Conservation (phyloP, 306 rosid species). For the Herpetospermum pedunculosum region DNA sequence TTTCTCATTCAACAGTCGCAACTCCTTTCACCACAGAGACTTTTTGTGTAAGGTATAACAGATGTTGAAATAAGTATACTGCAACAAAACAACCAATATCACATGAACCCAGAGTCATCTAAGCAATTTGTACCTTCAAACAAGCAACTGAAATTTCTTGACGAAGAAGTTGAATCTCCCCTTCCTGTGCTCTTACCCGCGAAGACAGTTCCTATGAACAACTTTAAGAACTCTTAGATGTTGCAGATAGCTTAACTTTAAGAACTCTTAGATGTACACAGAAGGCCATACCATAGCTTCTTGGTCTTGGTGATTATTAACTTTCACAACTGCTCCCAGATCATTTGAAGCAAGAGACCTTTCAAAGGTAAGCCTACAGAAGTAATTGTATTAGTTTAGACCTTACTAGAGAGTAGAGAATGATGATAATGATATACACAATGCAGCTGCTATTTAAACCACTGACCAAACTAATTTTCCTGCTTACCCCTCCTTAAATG, state of each 20-base stretch:
- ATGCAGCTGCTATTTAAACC: background rate
- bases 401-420: background rate
- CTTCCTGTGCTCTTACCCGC: conserved; percentile 52
- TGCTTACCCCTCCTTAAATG: background rate
- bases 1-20: conserved; percentile 69
- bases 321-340: conserved; percentile 30
- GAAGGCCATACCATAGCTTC: conserved; percentile 47
- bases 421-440: background rate
- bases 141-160: conserved; percentile 64
- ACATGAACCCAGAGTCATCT: background rate
- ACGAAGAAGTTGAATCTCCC: conserved; percentile 73
- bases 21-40: conserved; percentile 47
- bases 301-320: conserved; percentile 36
- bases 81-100: background rate
- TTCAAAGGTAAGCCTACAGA: conserved; percentile 37
- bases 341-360: conserved; percentile 30
- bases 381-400: background rate
- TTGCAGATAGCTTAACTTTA: conserved; percentile 13
- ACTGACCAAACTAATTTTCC: background rate
- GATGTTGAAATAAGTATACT: conserved; percentile 7
- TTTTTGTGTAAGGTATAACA: conserved; percentile 6
- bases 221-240: conserved; percentile 14
- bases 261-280: background rate
- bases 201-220: conserved; percentile 60
- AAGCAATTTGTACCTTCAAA: conserved; percentile 44